phyloP scores from a whole-genome alignment of 495 filamentous ascomycete species.

The Hypoxylon perforatum region DNA sequence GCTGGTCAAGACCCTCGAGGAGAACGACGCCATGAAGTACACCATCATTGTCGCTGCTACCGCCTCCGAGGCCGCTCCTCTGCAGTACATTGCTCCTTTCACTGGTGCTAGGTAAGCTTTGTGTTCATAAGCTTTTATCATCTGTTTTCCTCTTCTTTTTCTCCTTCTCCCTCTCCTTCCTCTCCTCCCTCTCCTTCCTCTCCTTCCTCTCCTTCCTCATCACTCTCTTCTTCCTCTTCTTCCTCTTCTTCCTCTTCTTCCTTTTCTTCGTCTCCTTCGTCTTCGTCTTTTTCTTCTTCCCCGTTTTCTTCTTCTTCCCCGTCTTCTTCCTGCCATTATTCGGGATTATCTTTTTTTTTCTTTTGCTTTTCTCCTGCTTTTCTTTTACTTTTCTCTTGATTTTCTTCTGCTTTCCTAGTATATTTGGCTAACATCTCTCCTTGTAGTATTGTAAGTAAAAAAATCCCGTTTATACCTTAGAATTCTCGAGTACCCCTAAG shows the following conservation, averaged over 20 bases:
- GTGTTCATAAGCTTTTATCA: slow-evolving; percentile 18
- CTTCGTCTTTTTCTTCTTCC: not conserved
- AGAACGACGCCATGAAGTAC: slow-evolving; percentile 99
- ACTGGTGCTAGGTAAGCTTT: no score
- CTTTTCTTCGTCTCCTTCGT: not conserved
- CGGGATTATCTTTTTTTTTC: not conserved
- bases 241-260: not conserved
- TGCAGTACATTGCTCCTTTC: slow-evolving; percentile 97
- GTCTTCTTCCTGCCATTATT: no score
- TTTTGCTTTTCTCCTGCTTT: not conserved
- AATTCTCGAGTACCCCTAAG: no score
- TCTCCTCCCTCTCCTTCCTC: no score
- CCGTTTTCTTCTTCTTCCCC: no score
- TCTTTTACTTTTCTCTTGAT: no score
- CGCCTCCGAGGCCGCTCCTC: slow-evolving; percentile 93
- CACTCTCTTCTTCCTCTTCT: no score
- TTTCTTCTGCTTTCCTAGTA: no score
- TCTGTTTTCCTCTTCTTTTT: not conserved
- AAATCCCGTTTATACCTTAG: not conserved
- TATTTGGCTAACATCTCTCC: no score
- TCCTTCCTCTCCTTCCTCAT: no score
- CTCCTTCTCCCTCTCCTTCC: not conserved
- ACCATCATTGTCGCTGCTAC: slow-evolving; percentile 94
- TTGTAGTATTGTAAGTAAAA: not conserved
- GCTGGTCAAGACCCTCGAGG: slow-evolving; percentile 98